Evolutionary conservation across 139 green algal species (phyloP), one percentile per base, ranked within the genome.

Genomic region (Deuterostichococcus epilithicus): DNA sequence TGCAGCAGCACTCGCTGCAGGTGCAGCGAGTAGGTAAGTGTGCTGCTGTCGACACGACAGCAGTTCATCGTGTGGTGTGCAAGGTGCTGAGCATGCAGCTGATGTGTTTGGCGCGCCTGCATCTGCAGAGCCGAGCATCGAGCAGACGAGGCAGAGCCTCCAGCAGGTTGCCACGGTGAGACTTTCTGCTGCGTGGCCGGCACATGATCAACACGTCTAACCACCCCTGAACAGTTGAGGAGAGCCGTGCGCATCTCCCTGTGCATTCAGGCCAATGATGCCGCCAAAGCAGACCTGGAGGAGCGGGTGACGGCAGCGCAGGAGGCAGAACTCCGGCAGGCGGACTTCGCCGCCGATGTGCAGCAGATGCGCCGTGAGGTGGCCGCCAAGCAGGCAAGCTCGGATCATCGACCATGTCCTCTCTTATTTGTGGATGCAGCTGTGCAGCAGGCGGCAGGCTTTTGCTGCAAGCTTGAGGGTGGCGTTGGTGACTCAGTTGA

Each of bases 371-470:
- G 68, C 20, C 44, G 71, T 58, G 73, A 78, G 35, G 32, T 72
- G 26, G 32, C 34, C n/a, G 58, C 58, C 44, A 78, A 78, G 73
- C 58, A 78, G 73, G 73, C 39, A n/a, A n/a, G n/a, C n/a, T n/a
- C n/a, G n/a, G n/a, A n/a, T n/a, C n/a, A n/a, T n/a, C n/a, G n/a
- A n/a, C n/a, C n/a, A n/a, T n/a, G n/a, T n/a, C n/a, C n/a, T n/a
- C n/a, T n/a, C n/a, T n/a, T n/a, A n/a, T n/a, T n/a, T n/a, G n/a
- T n/a, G n/a, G n/a, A n/a, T n/a, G n/a, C n/a, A n/a, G n/a, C n/a
- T n/a, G n/a, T n/a, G n/a, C 1, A 58, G 37, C 37, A 33, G 42
- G 28, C 72, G 39, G 13, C 20, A 68, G 39, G 37, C 59, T 42
- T 1, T 39, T 8, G 39, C 28, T 34, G 70, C 70, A 75, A 47